Percentiles rank a stretch among this genome's conserved stretches.
These are phyloP conservation scores for Nematodospora valgi DNA, from an alignment of 805 yeast genomes.

Conservation along the genomic window DNA sequence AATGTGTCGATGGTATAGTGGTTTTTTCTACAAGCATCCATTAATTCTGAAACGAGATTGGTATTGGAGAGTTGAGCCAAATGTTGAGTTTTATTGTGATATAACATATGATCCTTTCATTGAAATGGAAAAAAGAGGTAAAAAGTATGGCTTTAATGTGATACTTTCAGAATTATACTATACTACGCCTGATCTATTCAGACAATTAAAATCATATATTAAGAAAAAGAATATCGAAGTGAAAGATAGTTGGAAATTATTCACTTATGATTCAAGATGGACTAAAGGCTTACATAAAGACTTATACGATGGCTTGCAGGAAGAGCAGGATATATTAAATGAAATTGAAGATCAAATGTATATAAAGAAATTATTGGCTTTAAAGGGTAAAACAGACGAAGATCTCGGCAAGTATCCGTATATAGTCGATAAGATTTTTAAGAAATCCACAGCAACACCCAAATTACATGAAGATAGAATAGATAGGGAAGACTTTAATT, in stretches of 20 bases:
- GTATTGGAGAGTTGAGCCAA: constrained; percentile 98
- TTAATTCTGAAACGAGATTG: constrained; percentile 69
- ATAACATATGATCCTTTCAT: constrained; percentile 86
- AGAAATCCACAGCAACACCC: constrained; percentile 30
- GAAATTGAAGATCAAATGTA: constrained; percentile 27
- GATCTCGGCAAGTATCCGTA: constrained; percentile 22
- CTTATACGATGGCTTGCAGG: constrained; percentile 20
- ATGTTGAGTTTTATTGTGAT: constrained; percentile 86
- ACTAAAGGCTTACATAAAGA: constrained; percentile 19
- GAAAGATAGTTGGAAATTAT: constrained; percentile 68
- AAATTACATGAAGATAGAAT: constrained; percentile 50
- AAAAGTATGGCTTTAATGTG: constrained; percentile 83
- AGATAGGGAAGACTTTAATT: constrained; percentile 65
- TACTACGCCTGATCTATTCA: constrained; percentile 79
- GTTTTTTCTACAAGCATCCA: constrained; percentile 77
- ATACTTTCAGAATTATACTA: constrained; percentile 72
- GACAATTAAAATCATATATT: constrained; percentile 66
- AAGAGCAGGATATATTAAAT: constrained; percentile 17
- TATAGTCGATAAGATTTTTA: constrained; percentile 35
- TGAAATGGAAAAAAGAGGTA: constrained; percentile 67
- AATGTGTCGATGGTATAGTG: constrained; percentile 93
- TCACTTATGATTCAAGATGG: constrained; percentile 37
- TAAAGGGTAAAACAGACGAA: constrained; percentile 20
- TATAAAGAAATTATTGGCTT: constrained; percentile 19
- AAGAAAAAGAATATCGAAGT: constrained; percentile 41